Conservation (phyloP, 345 rosid species). For the Brassica carinata region DNA sequence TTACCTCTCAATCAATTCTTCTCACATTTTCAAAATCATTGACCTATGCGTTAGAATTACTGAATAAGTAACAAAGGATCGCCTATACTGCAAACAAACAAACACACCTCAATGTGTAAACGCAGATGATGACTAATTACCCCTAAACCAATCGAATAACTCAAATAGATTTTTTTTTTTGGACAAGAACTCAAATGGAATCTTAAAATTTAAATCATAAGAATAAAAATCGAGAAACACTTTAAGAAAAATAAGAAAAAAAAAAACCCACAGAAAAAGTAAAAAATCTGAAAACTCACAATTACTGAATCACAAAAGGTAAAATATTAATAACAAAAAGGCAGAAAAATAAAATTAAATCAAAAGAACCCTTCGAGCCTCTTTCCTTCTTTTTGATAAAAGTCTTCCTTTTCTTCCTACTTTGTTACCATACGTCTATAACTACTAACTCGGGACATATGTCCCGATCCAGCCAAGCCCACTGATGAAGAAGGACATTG, state of each 20-base stretch:
- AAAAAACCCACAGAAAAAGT: neutral
- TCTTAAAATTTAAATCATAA: neutral
- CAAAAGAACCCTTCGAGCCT: slow-evolving; percentile 30
- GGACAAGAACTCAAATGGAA: neutral
- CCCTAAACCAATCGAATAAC: neutral
- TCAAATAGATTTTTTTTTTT: neutral
- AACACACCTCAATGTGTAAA: neutral
- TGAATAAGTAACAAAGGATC: neutral
- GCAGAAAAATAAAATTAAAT: slow-evolving; percentile 21
- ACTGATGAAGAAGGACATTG: slow-evolving; percentile 78
- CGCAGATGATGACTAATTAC: neutral
- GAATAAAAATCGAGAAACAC: neutral
- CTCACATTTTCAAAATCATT: neutral
- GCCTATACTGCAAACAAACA: neutral
- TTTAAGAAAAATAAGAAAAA: neutral
- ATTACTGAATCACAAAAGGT: slow-evolving; percentile 28
- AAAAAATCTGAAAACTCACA: slow-evolving; percentile 1
- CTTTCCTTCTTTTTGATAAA: slow-evolving; percentile 23
- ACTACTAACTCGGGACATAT: slow-evolving; percentile 46
- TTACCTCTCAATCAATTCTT: neutral
- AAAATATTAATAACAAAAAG: slow-evolving; percentile 1
- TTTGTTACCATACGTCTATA: slow-evolving; percentile 23
- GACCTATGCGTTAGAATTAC: neutral
- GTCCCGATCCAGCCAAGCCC: slow-evolving; percentile 97
- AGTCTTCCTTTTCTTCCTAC: slow-evolving; percentile 29